Percentiles rank a stretch among this genome's conserved stretches.
phyloP scores from a whole-genome alignment of 75 land plant species.

The Isoetes taiwanensis region DNA sequence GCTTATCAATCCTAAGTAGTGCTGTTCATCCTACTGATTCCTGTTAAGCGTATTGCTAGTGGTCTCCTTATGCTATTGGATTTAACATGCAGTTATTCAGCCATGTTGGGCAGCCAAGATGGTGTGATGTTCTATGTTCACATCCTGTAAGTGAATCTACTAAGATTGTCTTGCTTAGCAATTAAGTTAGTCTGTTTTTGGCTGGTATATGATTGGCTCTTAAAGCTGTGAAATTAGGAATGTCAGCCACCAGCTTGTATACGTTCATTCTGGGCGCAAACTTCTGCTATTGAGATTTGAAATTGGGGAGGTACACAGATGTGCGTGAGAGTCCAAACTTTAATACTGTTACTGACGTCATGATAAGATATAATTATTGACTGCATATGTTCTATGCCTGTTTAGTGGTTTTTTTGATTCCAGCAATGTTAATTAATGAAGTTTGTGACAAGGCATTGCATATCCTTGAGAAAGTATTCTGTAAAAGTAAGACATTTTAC shows the following conservation, averaged over 20 bases:
- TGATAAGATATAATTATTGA: too few species aligned
- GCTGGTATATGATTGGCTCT: too few species aligned
- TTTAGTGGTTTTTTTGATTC: slow-evolving; percentile 97
- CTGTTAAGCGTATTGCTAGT: too few species aligned
- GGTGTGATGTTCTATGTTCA: slow-evolving; percentile 34
- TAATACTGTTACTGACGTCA: too few species aligned
- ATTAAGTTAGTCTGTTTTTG: too few species aligned
- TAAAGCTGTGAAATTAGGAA: too few species aligned
- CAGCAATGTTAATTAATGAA: slow-evolving; percentile 43
- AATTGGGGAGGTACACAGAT: slow-evolving; percentile 74
- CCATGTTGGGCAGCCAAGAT: slow-evolving; percentile 59
- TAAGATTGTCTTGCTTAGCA: too few species aligned
- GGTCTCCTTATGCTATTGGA: background rate
- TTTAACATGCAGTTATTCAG: slow-evolving; percentile 60
- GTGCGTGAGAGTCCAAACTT: too few species aligned
- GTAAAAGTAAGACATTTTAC: too few species aligned
- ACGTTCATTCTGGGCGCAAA: slow-evolving; percentile 38
- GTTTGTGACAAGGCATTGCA: slow-evolving; percentile 60
- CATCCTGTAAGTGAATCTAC: slow-evolving; percentile 43
- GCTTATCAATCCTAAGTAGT: too few species aligned
- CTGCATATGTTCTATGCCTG: too few species aligned
- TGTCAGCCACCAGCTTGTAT: slow-evolving; percentile 67
- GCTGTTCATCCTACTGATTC: too few species aligned
- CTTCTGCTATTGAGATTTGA: slow-evolving; percentile 46
- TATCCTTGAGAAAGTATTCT: background rate